Conservation (phyloP, 768 basidiomycete genomes). For the Serendipita sp. region DNA sequence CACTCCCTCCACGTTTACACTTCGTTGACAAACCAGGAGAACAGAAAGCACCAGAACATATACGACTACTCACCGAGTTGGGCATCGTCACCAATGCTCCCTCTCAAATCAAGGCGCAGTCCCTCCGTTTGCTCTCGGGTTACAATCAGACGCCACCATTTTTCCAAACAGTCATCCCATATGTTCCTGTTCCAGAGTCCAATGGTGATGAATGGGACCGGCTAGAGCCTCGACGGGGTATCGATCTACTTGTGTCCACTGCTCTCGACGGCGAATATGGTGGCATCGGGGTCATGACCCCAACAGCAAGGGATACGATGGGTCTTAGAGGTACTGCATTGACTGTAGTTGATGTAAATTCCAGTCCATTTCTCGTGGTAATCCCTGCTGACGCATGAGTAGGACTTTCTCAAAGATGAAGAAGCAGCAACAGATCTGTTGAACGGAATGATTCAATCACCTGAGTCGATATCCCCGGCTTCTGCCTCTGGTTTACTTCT, state of each 20-base stretch:
- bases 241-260: conserved; percentile 69
- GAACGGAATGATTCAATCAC: conserved; percentile 52
- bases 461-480: conserved; percentile 31
- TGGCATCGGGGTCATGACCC: conserved; percentile 28
- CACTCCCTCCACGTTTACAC: neutral
- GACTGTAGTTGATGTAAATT: conserved; percentile 62
- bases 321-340: conserved; percentile 66
- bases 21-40: neutral
- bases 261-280: conserved; percentile 81
- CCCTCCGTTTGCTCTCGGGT: conserved; percentile 41
- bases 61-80: conserved; percentile 72
- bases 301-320: conserved; percentile 45
- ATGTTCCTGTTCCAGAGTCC: conserved; percentile 64
- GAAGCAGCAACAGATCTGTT: conserved; percentile 54
- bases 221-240: conserved; percentile 59
- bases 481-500: conserved; percentile 43
- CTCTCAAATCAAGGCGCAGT: conserved; percentile 69
- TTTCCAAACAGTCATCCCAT: conserved; percentile 50
- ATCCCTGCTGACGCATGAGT: neutral
- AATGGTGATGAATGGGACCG: conserved; percentile 90
- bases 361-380: neutral
- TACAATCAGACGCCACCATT: conserved; percentile 46
- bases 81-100: conserved; percentile 92
- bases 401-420: conserved; percentile 67
- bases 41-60: conserved; percentile 23